Base-by-base conservation (phyloP, 176 grass and related monocot genomes). In the Oryza glaberrima region DNA sequence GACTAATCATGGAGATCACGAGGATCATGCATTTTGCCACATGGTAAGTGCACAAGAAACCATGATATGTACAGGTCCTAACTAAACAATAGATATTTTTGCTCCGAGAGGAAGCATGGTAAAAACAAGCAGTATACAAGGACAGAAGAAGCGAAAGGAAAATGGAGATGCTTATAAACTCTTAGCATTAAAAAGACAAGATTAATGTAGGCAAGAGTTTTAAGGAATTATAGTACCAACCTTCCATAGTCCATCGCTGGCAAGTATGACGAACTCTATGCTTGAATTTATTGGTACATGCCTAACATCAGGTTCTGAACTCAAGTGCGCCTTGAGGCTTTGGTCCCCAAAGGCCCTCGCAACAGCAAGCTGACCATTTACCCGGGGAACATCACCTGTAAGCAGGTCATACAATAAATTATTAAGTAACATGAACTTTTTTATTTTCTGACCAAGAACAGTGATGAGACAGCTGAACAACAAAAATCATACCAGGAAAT, bases 191-290 rank as follows among this genome's bases (percentile, higher is more conserved):
- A 43, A 69, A 82, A 3, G 12, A 45, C 1, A 61, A 40, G 32
- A 65, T 38, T 52, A 47, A 54, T 60, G 34, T 58, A 77, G 11
- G 65, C 28, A 85, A 67, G 5, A 47, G 7, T 19, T 10, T 14
- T 19, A 45, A 80, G 23, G 4, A 72, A 54, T 69, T 34, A 3
- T 68, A 76, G 52, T 75, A 86, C 90, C 48, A 86, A 99, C 97
- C 94, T 99, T 99, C 97, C 97, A 99, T 75, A 99, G 79, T 76
- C 97, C 97, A 88, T 99, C 97, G 58, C 97, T 99, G 69, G 97
- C 97, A 77, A 99, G 94, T 84, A 99, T 96, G 83, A 96, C 88
- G 43, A 99, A 99, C 69, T 99, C 92, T 65, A 96, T 94, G 28
- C 46, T 77, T n/a, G 94, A 82, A 71, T 86, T 70, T 86, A 99